Conservation (phyloP, 169 alveolate species). For the Plasmodium coatneyi region DNA sequence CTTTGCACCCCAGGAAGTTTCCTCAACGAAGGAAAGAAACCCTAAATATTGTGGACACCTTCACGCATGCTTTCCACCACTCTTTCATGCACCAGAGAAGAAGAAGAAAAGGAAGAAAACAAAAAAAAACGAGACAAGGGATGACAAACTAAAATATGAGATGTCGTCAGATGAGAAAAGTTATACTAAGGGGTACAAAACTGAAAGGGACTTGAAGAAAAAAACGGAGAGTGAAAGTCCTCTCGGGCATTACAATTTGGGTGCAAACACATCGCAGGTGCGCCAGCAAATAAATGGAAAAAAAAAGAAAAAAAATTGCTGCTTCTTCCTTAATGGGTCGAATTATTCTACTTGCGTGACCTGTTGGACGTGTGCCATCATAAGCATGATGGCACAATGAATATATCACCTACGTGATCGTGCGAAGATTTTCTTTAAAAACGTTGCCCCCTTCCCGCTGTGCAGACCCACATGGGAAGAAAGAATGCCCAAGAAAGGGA, state of each 20-base stretch:
- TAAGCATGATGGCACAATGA: background rate
- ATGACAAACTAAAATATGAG: background rate
- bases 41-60: background rate
- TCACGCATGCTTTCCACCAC: background rate
- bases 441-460: background rate
- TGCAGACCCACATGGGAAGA: background rate
- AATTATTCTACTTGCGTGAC: background rate
- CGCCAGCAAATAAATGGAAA: background rate
- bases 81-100: conserved; percentile 8
- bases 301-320: background rate
- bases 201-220: conserved; percentile 18
- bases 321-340: background rate
- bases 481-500: conserved; percentile 17
- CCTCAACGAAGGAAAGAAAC: background rate
- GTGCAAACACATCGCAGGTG: conserved; percentile 3
- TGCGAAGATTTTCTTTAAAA: background rate
- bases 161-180: conserved; percentile 10
- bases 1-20: background rate
- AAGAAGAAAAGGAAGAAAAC: background rate
- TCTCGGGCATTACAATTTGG: conserved; percentile 16
- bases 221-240: background rate
- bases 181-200: conserved; percentile 7
- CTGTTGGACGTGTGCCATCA: background rate
- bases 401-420: background rate
- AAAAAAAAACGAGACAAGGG: background rate